A percentile compares a stretch with the other conserved stretches of the same genome.
Conservation (phyloP, 768 basidiomycete genomes). For the Crassisporium funariophilum region DNA sequence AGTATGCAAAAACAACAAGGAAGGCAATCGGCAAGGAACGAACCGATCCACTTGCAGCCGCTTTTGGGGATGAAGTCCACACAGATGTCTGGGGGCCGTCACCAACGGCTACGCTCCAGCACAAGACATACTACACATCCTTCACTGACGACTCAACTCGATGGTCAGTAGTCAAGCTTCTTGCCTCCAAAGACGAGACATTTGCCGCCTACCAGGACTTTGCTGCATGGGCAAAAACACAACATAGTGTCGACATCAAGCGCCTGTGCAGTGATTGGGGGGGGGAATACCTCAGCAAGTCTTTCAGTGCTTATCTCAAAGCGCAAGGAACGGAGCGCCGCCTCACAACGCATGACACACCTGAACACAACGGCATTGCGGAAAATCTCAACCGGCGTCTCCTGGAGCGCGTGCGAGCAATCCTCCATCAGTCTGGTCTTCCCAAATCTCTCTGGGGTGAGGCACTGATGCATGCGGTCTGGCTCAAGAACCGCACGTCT, state of each 20-base stretch:
- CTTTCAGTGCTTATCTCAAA: constrained; percentile 10
- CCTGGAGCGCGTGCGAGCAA: constrained; percentile 28
- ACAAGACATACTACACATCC: constrained; percentile 29
- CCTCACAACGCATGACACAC: too few species aligned
- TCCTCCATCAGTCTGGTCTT: constrained; percentile 25
- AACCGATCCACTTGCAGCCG: constrained; percentile 17
- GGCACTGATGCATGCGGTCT: constrained; percentile 6
- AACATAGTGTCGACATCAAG: constrained; percentile 27
- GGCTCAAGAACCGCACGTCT: too few species aligned
- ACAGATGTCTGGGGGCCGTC: constrained; percentile 42
- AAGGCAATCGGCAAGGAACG: constrained; percentile 29
- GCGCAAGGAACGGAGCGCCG: constrained; percentile 3
- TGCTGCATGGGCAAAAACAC: constrained; percentile 25
- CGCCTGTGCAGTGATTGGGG: constrained; percentile 18
- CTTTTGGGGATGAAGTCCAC: constrained; percentile 33
- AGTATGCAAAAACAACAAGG: constrained; percentile 28
- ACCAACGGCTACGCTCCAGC: constrained; percentile 18
- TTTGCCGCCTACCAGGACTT: constrained; percentile 26
- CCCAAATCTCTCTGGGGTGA: constrained; percentile 30
- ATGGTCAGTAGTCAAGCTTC: constrained; percentile 23
- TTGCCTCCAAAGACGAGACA: constrained; percentile 30
- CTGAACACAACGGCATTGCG: constrained; percentile 25
- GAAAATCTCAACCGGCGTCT: constrained; percentile 33
- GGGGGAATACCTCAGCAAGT: constrained; percentile 14
- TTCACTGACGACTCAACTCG: constrained; percentile 37